These are phyloP conservation scores for Turnera subulata DNA, from an alignment of 345 rosid species.

Conservation along the genomic window DNA sequence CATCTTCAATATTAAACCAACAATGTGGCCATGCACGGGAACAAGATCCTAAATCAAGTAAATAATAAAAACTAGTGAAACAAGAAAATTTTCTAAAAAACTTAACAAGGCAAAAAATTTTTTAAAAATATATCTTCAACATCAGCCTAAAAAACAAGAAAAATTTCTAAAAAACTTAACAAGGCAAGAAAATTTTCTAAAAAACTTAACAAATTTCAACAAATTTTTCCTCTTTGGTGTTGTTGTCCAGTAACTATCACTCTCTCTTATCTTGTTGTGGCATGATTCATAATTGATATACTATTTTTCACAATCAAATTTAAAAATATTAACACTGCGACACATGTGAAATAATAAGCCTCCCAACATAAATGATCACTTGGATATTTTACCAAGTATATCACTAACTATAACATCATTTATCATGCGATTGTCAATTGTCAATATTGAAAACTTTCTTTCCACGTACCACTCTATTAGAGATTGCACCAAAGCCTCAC, in stretches of 20 bases:
- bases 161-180: too few species aligned
- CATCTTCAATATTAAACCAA: too few species aligned
- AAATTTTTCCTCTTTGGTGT: constrained; percentile 3
- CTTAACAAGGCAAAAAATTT: too few species aligned
- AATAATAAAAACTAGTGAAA: too few species aligned
- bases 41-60: too few species aligned
- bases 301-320: constrained; percentile 16
- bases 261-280: too few species aligned
- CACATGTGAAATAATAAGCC: background rate
- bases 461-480: background rate
- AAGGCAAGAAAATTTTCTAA: background rate
- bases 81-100: too few species aligned
- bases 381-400: background rate
- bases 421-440: background rate
- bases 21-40: too few species aligned
- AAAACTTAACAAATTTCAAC: constrained; percentile 1
- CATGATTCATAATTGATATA: background rate
- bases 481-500: background rate
- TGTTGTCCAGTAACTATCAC: constrained; percentile 8
- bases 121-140: background rate
- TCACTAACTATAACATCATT: background rate
- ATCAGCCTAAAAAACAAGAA: background rate
- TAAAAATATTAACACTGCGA: constrained; percentile 11
- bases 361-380: background rate
- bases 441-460: background rate